phyloP scores from a whole-genome alignment of 495 filamentous ascomycete species.

The Neurospora sp. region DNA sequence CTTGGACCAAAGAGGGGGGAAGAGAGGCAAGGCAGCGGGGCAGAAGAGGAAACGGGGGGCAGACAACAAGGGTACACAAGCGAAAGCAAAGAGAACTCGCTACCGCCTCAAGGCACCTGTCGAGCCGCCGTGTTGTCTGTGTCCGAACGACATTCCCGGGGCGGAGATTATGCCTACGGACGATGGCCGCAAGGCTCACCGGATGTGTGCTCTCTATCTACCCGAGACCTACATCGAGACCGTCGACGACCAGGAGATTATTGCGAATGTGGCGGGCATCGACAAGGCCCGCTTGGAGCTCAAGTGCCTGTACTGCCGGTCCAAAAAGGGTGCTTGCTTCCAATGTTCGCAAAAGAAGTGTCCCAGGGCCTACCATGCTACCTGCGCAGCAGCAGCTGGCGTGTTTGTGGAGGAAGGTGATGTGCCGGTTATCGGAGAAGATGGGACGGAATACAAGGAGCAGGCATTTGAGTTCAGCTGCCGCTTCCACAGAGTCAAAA shows the following conservation, averaged over 20 bases:
- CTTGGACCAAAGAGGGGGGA: conserved; percentile 34
- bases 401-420: conserved; percentile 81
- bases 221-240: conserved; percentile 85
- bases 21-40: conserved; percentile 44
- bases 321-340: conserved; percentile 88
- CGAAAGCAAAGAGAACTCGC: conserved; percentile 62
- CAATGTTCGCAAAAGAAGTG: conserved; percentile 96
- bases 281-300: conserved; percentile 81
- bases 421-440: conserved; percentile 79
- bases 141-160: conserved; percentile 81
- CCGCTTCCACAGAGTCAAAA: conserved; percentile 83
- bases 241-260: conserved; percentile 53
- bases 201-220: conserved; percentile 79
- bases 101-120: conserved; percentile 57
- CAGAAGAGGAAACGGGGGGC: conserved; percentile 40
- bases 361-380: conserved; percentile 86
- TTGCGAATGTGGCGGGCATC: conserved; percentile 69
- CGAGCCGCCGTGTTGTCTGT: conserved; percentile 84
- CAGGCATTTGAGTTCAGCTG: conserved; percentile 87
- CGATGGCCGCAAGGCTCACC: conserved; percentile 78
- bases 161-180: conserved; percentile 81
- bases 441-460: conserved; percentile 82
- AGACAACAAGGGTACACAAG: conserved; percentile 31
- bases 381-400: conserved; percentile 83
- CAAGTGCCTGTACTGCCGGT: conserved; percentile 90